Evolutionary conservation across 2,329 filamentous ascomycete genomes (phyloP).

Genomic region (Aspergillus vadensis): DNA sequence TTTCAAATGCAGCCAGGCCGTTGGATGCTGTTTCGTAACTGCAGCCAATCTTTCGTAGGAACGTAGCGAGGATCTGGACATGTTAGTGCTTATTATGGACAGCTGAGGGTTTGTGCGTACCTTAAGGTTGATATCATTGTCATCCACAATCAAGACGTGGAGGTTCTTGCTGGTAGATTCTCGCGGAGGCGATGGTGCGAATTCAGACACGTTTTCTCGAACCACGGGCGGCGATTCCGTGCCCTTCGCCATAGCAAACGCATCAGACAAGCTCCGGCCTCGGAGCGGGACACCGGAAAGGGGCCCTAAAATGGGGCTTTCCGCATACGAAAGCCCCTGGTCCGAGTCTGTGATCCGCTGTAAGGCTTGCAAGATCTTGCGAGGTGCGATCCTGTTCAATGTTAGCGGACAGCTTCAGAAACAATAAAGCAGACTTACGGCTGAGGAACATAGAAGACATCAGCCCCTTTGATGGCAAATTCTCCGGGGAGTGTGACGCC

Average conservation of each 20-base stretch:
- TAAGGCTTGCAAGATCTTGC: slow-evolving; percentile 27
- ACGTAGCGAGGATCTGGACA: slow-evolving; percentile 39
- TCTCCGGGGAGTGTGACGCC: slow-evolving; percentile 7
- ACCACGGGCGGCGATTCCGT: slow-evolving; percentile 21
- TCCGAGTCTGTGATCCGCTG: slow-evolving; percentile 13
- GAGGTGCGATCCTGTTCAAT: slow-evolving; percentile 28
- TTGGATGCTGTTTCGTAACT: slow-evolving; percentile 42
- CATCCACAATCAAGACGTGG: slow-evolving; percentile 44
- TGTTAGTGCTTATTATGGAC: not conserved
- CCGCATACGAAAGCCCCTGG: not conserved
- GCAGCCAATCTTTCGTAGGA: slow-evolving; percentile 41
- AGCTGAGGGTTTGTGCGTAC: slow-evolving; percentile 9
- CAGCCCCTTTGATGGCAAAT: slow-evolving; percentile 16
- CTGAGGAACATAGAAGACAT: slow-evolving; percentile 29
- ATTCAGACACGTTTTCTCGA: slow-evolving; percentile 18
- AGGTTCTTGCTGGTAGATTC: slow-evolving; percentile 6
- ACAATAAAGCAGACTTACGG: slow-evolving; percentile 23
- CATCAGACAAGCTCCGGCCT: slow-evolving; percentile 19
- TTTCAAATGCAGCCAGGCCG: slow-evolving; percentile 42
- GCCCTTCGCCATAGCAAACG: slow-evolving; percentile 19
- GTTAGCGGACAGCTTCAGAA: slow-evolving; percentile 14
- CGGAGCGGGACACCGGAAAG: slow-evolving; percentile 14
- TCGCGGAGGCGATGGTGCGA: slow-evolving; percentile 5
- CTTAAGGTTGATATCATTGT: slow-evolving; percentile 46
- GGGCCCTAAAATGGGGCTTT: slow-evolving; percentile 11